Evolutionary conservation across 768 basidiomycete genomes (phyloP).

Genomic region (Amanita inopinata): DNA sequence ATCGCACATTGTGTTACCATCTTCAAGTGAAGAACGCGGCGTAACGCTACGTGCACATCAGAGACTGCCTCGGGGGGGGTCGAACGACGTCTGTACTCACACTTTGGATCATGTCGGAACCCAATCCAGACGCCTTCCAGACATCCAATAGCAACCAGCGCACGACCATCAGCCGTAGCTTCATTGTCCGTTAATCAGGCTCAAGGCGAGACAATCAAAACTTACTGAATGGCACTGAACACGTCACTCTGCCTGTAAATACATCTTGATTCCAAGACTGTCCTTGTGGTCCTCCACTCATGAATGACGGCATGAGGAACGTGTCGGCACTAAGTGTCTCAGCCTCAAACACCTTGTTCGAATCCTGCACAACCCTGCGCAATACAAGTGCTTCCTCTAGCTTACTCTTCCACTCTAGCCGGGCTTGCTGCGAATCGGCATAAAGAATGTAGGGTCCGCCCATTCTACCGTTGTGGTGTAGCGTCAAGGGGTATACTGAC

Average conservation of each 20-base stretch:
- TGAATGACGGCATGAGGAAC: slow-evolving; percentile 64
- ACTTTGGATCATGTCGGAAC: slow-evolving; percentile 76
- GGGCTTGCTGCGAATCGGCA: slow-evolving; percentile 61
- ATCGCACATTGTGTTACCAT: slow-evolving; percentile 92
- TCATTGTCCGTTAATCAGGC: slow-evolving; percentile 35
- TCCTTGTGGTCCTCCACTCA: slow-evolving; percentile 28
- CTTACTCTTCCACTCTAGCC: slow-evolving; percentile 84
- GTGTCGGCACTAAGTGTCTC: slow-evolving; percentile 84
- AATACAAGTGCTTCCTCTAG: slow-evolving; percentile 84
- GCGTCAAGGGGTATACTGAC: slow-evolving; percentile 74
- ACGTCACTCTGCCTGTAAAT: slow-evolving; percentile 81
- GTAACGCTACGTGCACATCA: slow-evolving; percentile 52
- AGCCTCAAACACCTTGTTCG: slow-evolving; percentile 92
- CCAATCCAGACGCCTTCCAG: slow-evolving; percentile 95
- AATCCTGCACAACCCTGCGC: slow-evolving; percentile 81
- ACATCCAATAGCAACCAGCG: slow-evolving; percentile 82
- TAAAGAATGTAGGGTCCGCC: slow-evolving; percentile 80
- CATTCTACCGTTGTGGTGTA: slow-evolving; percentile 80
- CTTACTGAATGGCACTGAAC: slow-evolving; percentile 85
- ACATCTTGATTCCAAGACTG: slow-evolving; percentile 64
- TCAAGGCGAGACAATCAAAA: slow-evolving; percentile 14
- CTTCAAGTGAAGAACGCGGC: slow-evolving; percentile 86
- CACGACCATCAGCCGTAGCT: slow-evolving; percentile 77
- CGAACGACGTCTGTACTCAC: slow-evolving; percentile 39
- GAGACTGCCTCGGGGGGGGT: neutral